Evolutionary conservation across 2,329 filamentous ascomycete genomes (phyloP), one percentile per base, ranked within the genome.

Genomic region (Emmonsiellopsis sp.): DNA sequence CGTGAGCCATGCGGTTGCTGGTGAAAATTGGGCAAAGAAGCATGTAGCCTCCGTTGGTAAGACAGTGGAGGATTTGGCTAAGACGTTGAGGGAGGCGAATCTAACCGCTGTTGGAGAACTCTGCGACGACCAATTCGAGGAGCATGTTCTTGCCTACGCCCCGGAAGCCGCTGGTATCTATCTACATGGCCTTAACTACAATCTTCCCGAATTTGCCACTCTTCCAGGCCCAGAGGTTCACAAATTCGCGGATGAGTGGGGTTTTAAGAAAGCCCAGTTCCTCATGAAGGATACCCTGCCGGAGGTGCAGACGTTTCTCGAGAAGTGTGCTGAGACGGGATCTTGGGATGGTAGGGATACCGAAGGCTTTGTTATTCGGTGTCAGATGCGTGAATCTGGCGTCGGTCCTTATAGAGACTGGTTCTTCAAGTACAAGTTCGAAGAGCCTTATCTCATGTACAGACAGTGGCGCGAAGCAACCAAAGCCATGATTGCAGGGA

Each of bases 371-470:
- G 93, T 98, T 54, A 86, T 98, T 61, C 85, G 93, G 53, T 97
- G 93, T 79, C 88, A 83, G 73, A 83, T 76, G 76, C 76, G 66
- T 51, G 63, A 71, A 47, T 74, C 75, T 0, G 73, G 70, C 1
- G 66, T 68, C 11, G 69, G 68, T 1, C 79, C 81, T 0, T 93
- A 84, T 67, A 74, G 81, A n/a, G 91, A 98, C 68, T 98, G 93
- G 93, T 98, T 98, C 72, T 98, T 98, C 84, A 98, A 98, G 72
- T 98, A 91, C 81, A 98, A 98, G 74, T 98, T 98, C 56, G 93
- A 98, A 66, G 93, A 98, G 73, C 93, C 93, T 0, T 98, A 98
- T 67, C 76, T 98, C 56, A 94, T 98, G 89, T 98, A 97, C 72
- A 84, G 93, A 26, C 93, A 98, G 73, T 98, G 93, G 93, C 85